Evolutionary conservation across 2,329 filamentous ascomycete species (phyloP), one percentile per base, ranked within the genome.

Genomic region (Monilinia polystroma): DNA sequence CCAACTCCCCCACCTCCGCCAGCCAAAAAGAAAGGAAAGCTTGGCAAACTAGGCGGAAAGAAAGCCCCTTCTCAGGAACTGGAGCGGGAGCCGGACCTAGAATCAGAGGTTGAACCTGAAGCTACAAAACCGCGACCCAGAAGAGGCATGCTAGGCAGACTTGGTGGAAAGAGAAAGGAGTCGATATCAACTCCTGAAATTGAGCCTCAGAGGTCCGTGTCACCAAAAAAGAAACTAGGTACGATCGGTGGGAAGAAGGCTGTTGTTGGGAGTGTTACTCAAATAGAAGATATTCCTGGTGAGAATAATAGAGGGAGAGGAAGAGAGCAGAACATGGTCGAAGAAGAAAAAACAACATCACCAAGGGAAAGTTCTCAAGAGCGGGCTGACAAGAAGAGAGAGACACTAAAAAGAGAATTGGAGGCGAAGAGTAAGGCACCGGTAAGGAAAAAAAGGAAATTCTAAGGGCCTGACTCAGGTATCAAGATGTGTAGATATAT

Each of bases 361-460:
- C 66, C 66, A 29, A 53, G 35, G 54, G 75, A 76, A 56, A 77
- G 74, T n/a, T 73, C 70, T 20, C 38, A 69, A 49, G 75, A 77
- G 64, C 71, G 72, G 45, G 75, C 75, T 20, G 68, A 76, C 68
- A 72, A 68, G 63, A 77, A 75, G 63, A 70, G 75, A 38, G 67
- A 63, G 32, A 58, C 69, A 66, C 58, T 76, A 66, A 73, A 74
- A 59, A 71, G 67, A 63, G 72, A 76, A 59, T 68, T 77, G 68
- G 76, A 75, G 62, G 72, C 69, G 66, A 77, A 77, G 63, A 70
- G 72, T 12, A 74, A 71, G 56, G 71, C 69, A 18, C 74, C 75
- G 18, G 70, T 67, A 16, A 77, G 74, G 65, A 77, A 77, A 68
- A 77, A 76, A 68, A 70, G 74, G 67, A 77, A 74, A 51, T 77